These are phyloP conservation scores for Begonia fuchsioides DNA, from an alignment of 306 rosid species.

Conservation along the genomic window DNA sequence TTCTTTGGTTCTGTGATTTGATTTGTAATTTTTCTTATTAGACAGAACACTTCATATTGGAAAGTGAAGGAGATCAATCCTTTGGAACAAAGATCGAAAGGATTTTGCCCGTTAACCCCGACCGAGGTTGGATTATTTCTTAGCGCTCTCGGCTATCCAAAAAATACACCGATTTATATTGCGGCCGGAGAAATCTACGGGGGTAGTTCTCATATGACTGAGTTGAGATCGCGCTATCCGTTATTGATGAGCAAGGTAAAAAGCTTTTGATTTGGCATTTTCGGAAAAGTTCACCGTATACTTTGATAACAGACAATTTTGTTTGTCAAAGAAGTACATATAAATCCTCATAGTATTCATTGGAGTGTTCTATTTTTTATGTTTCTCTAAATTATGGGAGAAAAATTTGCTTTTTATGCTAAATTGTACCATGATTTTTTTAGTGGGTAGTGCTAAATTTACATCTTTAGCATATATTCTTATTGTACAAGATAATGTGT, in stretches of 20 bases:
- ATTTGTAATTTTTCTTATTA: conserved; percentile 11
- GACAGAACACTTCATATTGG: conserved; percentile 77
- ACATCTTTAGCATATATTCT: too few species aligned
- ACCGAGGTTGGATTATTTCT: conserved; percentile 92
- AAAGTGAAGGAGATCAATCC: conserved; percentile 80
- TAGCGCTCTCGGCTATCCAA: conserved; percentile 70
- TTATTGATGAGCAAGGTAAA: conserved; percentile 72
- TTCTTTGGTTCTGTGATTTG: not conserved
- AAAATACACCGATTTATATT: conserved; percentile 72
- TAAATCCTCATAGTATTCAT: too few species aligned
- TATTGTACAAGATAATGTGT: too few species aligned
- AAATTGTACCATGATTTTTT: too few species aligned
- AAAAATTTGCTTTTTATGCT: too few species aligned
- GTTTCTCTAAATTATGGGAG: too few species aligned
- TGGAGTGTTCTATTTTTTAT: too few species aligned
- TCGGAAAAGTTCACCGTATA: too few species aligned
- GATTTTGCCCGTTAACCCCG: conserved; percentile 86
- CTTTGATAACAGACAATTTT: too few species aligned
- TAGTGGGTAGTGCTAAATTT: too few species aligned
- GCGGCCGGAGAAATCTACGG: conserved; percentile 97
- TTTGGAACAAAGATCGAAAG: conserved; percentile 68
- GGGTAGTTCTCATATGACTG: conserved; percentile 67
- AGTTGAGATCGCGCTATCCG: conserved; percentile 67
- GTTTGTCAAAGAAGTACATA: too few species aligned
- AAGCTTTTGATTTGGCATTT: not conserved